Base-by-base conservation (phyloP, 2,329 filamentous ascomycete genomes). In the Stachybotrys elegans region DNA sequence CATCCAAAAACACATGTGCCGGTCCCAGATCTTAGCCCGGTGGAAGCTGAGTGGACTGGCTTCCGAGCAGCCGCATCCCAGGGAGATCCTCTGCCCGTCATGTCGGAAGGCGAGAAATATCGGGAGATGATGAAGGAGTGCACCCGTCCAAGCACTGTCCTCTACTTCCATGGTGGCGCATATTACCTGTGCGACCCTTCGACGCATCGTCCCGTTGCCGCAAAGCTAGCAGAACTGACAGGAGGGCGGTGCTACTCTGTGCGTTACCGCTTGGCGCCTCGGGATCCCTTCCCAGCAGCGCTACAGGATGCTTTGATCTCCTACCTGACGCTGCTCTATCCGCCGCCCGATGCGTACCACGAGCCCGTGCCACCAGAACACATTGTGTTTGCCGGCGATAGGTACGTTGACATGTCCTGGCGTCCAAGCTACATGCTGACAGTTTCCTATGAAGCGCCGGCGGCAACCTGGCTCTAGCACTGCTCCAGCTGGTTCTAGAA, bases 151-250 rank as follows among this genome's bases (percentile, higher is more conserved):
- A 73, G 76, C 1, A 89, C 84, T 0, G 62, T 89, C 0, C 67
- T 91, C 17, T 90, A 88, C 61, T 77, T 91, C 54, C 86, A 91
- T 61, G 86, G 86, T 48, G 88, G 87, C 43, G 86, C 82, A 4
- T 86, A 85, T 65, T 89, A 73, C 51, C 73, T 89, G 22, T 74
- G 84, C 55, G 87, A 91, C 54, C 86, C 87, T 14, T 64, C 73
- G 2, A 82, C 80, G 0, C 83, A 89, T 56, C 78, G 88, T 3
- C 60, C 69, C 0, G 64, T 75, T 1, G 74, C 72, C 16, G 77
- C 76, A 46, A 77, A 73, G 42, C 66, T 92, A 13, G 84, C 86
- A 19, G 81, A 83, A 57, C 60, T 82, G 45, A 84, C 79, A 0
- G 76, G 78, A 20, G 86, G 86, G 3, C 74, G 84, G 6, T 81